Evolutionary conservation across 176 grass and related monocot species (phyloP).

Genomic region (Eleusine indica): DNA sequence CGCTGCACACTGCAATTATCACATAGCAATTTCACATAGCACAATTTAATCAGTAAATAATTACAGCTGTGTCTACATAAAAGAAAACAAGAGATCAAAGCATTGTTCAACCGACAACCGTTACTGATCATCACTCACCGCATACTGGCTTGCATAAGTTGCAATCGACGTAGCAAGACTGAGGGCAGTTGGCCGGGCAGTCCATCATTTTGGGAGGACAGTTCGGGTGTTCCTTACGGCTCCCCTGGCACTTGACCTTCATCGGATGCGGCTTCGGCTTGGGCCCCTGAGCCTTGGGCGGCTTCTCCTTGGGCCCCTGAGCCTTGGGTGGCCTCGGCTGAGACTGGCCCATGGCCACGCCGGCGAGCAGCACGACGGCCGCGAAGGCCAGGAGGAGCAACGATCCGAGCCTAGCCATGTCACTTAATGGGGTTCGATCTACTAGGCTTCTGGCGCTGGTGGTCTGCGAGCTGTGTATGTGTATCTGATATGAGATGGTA

Average conservation of each 20-base stretch:
- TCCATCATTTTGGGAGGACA: constrained; percentile 23
- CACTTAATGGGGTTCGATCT: too few relatives aligned
- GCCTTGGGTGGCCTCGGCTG: not conserved
- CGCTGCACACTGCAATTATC: constrained; percentile 27
- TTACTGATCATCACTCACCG: not conserved
- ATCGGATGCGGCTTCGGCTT: not conserved
- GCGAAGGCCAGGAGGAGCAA: not conserved
- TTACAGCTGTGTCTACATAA: too few relatives aligned
- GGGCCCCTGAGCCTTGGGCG: not conserved
- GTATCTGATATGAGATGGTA: not conserved
- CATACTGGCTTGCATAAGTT: constrained; percentile 36
- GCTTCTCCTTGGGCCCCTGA: not conserved
- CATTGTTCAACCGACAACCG: too few relatives aligned
- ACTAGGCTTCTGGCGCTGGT: too few relatives aligned
- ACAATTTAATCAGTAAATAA: too few relatives aligned
- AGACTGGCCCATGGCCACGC: not conserved
- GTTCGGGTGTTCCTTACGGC: constrained; percentile 2
- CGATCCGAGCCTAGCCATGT: not conserved
- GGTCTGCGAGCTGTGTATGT: not conserved
- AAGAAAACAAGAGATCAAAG: too few relatives aligned
- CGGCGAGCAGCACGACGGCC: not conserved
- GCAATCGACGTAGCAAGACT: constrained; percentile 43
- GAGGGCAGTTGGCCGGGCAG: constrained; percentile 16
- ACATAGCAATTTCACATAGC: not conserved
- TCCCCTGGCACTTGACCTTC: constrained; percentile 33